phyloP scores from a whole-genome alignment of 306 rosid genomes.

The Quercus wislizeni region DNA sequence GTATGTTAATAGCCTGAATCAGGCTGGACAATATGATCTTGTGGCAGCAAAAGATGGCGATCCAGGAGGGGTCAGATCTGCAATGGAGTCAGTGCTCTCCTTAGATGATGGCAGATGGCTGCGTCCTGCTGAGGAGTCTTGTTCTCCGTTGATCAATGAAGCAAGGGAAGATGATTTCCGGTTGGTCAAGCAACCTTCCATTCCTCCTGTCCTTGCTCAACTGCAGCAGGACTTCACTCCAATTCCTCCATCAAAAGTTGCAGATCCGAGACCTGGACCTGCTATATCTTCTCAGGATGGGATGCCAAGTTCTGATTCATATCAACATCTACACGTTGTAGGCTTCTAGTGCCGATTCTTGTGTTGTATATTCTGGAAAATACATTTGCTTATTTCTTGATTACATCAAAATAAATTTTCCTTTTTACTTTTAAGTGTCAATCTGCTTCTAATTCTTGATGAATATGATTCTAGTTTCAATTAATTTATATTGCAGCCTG shows the following conservation, averaged over 20 bases:
- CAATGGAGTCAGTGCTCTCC: constrained; percentile 87
- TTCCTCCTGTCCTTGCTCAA: constrained; percentile 93
- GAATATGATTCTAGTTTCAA: constrained; percentile 16
- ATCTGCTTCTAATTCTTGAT: constrained; percentile 4
- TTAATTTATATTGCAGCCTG: constrained; percentile 59
- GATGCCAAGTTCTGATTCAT: constrained; percentile 46
- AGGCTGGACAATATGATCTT: constrained; percentile 62
- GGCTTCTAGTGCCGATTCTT: constrained; percentile 23
- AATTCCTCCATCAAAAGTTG: constrained; percentile 91
- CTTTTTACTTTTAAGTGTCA: constrained; percentile 16
- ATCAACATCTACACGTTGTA: constrained; percentile 85
- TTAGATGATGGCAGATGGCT: constrained; percentile 85
- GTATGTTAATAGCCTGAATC: constrained; percentile 59
- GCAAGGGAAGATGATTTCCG: constrained; percentile 60
- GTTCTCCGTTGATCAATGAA: constrained; percentile 46
- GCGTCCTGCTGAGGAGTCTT: constrained; percentile 46
- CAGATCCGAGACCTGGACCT: constrained; percentile 97
- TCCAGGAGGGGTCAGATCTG: constrained; percentile 45
- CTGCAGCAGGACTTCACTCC: constrained; percentile 51
- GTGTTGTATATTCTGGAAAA: neutral
- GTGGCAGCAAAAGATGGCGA: constrained; percentile 60
- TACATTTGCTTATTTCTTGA: constrained; percentile 5
- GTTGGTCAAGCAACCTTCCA: constrained; percentile 73
- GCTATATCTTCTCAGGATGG: constrained; percentile 64
- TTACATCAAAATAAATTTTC: constrained; percentile 15